Base-by-base conservation (phyloP, 306 rosid species). In the Castanea crenata region DNA sequence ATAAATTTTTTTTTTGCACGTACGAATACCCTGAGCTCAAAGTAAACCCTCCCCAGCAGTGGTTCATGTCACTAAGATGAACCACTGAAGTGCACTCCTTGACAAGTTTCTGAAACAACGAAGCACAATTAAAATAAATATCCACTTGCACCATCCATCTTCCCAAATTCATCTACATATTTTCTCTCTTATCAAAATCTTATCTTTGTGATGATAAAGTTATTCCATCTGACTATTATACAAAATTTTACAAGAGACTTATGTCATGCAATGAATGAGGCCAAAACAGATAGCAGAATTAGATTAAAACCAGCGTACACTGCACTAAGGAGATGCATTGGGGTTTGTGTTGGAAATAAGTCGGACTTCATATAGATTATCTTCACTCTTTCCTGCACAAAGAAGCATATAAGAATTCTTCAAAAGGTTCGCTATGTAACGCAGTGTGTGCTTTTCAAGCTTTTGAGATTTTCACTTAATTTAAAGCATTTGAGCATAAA, bases 321-420 rank as follows among this genome's bases (percentile, higher is more conserved):
- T 49, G 84, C 83, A 87, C 7, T 78, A 83, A 38, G 86, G 67
- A 32, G 91, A 38, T 12, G 88, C 76, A 23, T 70, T 74, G 77
- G 94, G 82, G 73, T 86, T 81, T 52, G 84, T 71, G 58, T 85
- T 76, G 59, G 99, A 93, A 77, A 90, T 88, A 59, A 93, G 98
- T 75, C 92, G 88, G 74, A 93, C 93, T 85, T 95, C 98, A 23
- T 88, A 93, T 2, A 91, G 83, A 86, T 83, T 87, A 10, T 86
- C 80, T 80, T 93, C 93, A 38, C 89, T 86, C 83, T 88, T 90
- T 27, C 81, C 99, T 95, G 94, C 87, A 82, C 13, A 82, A n/a
- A 75, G 63, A 69, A 74, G 63, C 79, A 75, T 34, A 49, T 38
- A 75, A 49, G 5, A 55, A 71, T 73, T 31, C 15, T 55, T 88